Conservation (phyloP, 176 grass and related monocot species). For the Triticum timopheevii region DNA sequence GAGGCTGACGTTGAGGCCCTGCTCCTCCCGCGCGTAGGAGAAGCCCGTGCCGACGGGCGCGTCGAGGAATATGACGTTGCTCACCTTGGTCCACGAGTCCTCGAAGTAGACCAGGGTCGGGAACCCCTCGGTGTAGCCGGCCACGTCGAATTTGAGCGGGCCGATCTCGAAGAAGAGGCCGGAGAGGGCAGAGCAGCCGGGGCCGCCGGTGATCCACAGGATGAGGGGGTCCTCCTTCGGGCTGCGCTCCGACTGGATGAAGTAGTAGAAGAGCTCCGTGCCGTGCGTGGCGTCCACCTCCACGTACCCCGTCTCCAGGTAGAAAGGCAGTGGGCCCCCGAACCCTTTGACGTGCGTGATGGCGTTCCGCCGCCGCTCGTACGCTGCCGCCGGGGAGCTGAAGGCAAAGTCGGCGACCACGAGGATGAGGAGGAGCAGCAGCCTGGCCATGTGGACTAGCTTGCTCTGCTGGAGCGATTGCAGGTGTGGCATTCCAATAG, state of each 20-base stretch:
- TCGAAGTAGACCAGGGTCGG: slow-evolving; percentile 48
- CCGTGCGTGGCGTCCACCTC: slow-evolving; percentile 61
- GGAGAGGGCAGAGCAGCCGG: slow-evolving; percentile 59
- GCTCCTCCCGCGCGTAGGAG: slow-evolving; percentile 46
- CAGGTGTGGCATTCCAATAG: not conserved
- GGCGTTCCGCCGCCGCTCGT: slow-evolving; percentile 27
- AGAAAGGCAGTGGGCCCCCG: slow-evolving; percentile 53
- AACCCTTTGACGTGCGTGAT: slow-evolving; percentile 54
- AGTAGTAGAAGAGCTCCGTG: slow-evolving; percentile 62
- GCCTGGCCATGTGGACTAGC: not conserved
- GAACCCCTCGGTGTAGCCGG: slow-evolving; percentile 56
- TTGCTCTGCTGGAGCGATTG: not conserved
- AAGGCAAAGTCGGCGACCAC: not conserved
- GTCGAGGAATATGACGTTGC: slow-evolving; percentile 81
- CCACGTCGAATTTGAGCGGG: slow-evolving; percentile 67
- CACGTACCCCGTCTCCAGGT: slow-evolving; percentile 51
- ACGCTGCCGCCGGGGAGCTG: not conserved
- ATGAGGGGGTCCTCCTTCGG: slow-evolving; percentile 54
- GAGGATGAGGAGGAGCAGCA: not conserved
- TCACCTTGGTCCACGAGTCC: slow-evolving; percentile 70
- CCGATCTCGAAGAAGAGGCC: slow-evolving; percentile 65
- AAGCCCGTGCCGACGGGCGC: slow-evolving; percentile 72
- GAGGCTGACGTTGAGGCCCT: slow-evolving; percentile 44
- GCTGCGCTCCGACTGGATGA: slow-evolving; percentile 56
- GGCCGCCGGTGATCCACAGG: slow-evolving; percentile 67